Evolutionary conservation across 2,329 filamentous ascomycete genomes (phyloP).

Genomic region (Neonectria sp.): DNA sequence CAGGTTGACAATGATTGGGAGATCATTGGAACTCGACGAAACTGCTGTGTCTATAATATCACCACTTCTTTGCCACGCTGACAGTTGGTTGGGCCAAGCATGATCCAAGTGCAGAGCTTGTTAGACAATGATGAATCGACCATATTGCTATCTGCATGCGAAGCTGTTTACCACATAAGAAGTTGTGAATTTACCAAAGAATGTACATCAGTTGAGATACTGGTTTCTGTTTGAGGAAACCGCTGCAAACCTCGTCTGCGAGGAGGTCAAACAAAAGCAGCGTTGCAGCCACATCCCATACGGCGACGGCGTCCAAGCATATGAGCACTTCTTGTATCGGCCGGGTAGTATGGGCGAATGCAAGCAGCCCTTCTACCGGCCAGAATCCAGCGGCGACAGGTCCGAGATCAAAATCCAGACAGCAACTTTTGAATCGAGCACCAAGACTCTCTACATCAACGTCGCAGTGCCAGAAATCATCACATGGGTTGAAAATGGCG

Average conservation of each 20-base stretch:
- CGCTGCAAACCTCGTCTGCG: background rate
- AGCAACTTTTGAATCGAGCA: background rate
- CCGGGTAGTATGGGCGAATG: background rate
- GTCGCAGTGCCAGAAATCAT: constrained; percentile 19
- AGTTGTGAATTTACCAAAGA: no score
- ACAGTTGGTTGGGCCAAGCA: no score
- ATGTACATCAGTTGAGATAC: no score
- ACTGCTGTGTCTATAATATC: no score
- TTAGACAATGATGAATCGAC: no score
- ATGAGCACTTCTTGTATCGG: background rate
- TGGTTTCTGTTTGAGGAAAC: no score
- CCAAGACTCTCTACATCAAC: constrained; percentile 5
- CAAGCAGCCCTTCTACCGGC: constrained; percentile 8
- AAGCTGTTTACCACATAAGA: no score
- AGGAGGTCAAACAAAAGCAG: background rate
- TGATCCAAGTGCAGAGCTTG: no score
- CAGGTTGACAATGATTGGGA: no score
- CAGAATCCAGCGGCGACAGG: background rate
- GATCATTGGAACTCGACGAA: no score
- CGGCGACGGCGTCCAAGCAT: background rate
- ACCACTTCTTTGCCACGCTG: no score
- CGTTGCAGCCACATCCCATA: background rate
- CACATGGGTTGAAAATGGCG: background rate
- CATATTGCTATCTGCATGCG: no score
- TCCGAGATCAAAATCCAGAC: background rate